Base-by-base conservation (phyloP, 2,329 filamentous ascomycete genomes). In the Aspergillus luchuensis region DNA sequence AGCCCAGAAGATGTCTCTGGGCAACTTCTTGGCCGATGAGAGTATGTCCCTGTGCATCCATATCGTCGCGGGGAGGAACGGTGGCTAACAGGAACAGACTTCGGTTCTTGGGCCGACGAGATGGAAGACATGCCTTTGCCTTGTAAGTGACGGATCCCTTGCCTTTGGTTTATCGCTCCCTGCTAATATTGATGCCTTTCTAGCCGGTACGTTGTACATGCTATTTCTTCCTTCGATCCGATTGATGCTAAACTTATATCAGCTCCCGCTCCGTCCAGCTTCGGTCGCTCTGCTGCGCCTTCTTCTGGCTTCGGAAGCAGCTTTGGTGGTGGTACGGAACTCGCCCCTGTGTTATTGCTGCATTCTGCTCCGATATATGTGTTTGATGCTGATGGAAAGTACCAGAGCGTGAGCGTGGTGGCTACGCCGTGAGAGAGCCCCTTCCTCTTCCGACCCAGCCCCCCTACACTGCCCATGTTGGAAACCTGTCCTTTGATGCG, bases 71-170 rank as follows among this genome's bases (percentile, higher is more conserved):
- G 51, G 52, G 41, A 57, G 59, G 61, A 61, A 63, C 65, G 66
- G 63, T 71, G 66, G 33, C 76, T 76, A 63, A 74, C 64, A 33
- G 19, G 65, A 66, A 64, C 73, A 90, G 88, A 85, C 72, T 84
- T 89, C 75, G 92, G 94, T 75, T 98, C 95, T 70, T 99, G 95
- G 95, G 95, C 95, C 72, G 96, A 99, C 81, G 95, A 99, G 78
- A 97, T 99, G 82, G 95, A 99, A 80, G 92, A 97, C 74, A 82
- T 84, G 79, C 85, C 85, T 65, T 85, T 91, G 67, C 86, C 88
- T 78, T 82, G 91, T 94, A 85, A 83, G 88, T 82, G 11, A 3
- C 30, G 4, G 2, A 15, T 48, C 2, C 17, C 23, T 23, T 30
- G 38, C 6, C 17, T 19, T 30, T 19, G 38, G 7, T 15, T n/a